A percentile compares a stretch with the other conserved stretches of the same genome.
phyloP scores from a whole-genome alignment of 2,329 filamentous ascomycete genomes.

The Cytospora piceae region DNA sequence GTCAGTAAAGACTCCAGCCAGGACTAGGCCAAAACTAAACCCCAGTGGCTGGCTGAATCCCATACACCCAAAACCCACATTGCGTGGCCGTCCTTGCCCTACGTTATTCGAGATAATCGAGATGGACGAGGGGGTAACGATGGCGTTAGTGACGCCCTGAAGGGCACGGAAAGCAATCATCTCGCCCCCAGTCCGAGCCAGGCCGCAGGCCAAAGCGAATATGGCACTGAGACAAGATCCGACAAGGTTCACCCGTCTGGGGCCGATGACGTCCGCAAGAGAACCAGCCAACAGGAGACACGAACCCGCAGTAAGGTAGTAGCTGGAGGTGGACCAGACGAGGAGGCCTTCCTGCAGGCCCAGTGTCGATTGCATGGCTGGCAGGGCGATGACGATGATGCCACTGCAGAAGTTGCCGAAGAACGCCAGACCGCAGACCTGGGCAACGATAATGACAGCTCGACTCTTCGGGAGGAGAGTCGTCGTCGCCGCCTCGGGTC shows the following conservation, averaged over 20 bases:
- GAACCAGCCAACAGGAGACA: slow-evolving; percentile 45
- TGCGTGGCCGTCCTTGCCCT: slow-evolving; percentile 41
- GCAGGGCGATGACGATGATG: too few species aligned
- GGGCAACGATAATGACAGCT: too few species aligned
- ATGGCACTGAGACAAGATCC: slow-evolving; percentile 40
- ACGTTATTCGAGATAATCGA: slow-evolving; percentile 41
- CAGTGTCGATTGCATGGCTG: too few species aligned
- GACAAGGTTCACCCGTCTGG: slow-evolving; percentile 39
- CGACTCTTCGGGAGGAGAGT: too few species aligned
- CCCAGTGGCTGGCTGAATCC: slow-evolving; percentile 53
- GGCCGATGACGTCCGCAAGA: slow-evolving; percentile 44
- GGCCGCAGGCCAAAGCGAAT: slow-evolving; percentile 40
- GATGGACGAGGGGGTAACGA: slow-evolving; percentile 44
- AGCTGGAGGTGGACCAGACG: slow-evolving; percentile 46
- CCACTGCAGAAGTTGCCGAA: too few species aligned
- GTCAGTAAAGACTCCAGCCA: slow-evolving; percentile 53
- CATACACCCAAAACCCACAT: slow-evolving; percentile 48
- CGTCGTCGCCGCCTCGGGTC: too few species aligned
- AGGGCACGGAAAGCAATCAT: slow-evolving; percentile 45
- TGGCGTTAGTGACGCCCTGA: slow-evolving; percentile 44
- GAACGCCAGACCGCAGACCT: too few species aligned
- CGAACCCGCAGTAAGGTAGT: slow-evolving; percentile 42
- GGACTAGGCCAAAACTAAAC: slow-evolving; percentile 54
- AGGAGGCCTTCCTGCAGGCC: slow-evolving; percentile 39
- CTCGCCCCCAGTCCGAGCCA: slow-evolving; percentile 38